Percentiles rank a stretch among this genome's conserved stretches.
Conservation (phyloP, 495 filamentous ascomycete genomes). For the Talaromyces nanjingensis region DNA sequence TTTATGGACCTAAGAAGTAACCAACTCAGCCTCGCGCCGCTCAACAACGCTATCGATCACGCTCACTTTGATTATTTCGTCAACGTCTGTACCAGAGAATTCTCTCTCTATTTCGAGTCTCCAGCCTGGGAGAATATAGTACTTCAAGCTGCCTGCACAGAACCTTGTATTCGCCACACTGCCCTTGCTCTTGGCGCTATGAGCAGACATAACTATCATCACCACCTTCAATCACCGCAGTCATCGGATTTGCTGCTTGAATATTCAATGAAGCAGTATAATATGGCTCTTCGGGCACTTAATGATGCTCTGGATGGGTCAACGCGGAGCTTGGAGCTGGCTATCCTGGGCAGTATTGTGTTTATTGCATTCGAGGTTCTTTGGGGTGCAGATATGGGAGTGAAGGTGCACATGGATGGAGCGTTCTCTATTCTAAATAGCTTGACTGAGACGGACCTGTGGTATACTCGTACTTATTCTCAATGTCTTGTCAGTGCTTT, state of each 20-base stretch:
- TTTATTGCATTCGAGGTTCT: constrained; percentile 7
- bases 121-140: constrained; percentile 4
- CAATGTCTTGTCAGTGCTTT: constrained; percentile 7
- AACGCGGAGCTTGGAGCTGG: neutral
- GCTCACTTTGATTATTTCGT: constrained; percentile 4
- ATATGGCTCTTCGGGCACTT: neutral
- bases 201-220: neutral
- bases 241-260: neutral
- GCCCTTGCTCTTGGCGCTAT: constrained; percentile 5
- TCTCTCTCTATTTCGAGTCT: constrained; percentile 8
- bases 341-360: constrained; percentile 2
- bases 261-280: constrained; percentile 1
- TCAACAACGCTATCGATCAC: neutral
- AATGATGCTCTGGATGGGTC: constrained; percentile 1
- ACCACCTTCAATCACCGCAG: neutral
- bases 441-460: neutral
- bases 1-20: neutral
- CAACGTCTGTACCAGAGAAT: constrained; percentile 2
- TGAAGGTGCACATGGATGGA: neutral
- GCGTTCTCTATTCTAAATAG: neutral
- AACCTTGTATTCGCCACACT: neutral
- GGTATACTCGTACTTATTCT: neutral
- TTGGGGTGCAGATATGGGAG: neutral
- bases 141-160: constrained; percentile 5
- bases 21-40: neutral